Evolutionary conservation across 805 yeast species (phyloP).

Genomic region (Saturnispora gosingensis): DNA sequence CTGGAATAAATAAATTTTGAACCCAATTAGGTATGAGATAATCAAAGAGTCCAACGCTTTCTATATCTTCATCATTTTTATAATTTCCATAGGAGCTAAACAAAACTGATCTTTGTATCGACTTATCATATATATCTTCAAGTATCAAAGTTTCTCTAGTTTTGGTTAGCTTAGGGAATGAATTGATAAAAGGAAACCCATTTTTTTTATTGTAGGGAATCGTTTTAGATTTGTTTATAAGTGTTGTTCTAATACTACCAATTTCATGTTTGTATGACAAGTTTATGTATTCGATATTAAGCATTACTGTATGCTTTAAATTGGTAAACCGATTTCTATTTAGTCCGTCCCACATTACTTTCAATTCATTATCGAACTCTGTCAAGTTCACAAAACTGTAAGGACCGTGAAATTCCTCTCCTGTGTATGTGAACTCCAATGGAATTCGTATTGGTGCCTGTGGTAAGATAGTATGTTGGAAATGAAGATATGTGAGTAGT

Average conservation of each 20-base stretch:
- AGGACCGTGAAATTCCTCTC: slow-evolving; percentile 6
- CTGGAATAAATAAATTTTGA: slow-evolving; percentile 8
- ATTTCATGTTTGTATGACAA: slow-evolving; percentile 4
- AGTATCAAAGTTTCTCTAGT: not conserved
- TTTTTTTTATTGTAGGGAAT: not conserved
- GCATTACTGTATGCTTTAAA: slow-evolving; percentile 10
- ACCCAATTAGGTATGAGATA: slow-evolving; percentile 11
- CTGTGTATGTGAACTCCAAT: slow-evolving; percentile 10
- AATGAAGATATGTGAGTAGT: slow-evolving; percentile 9
- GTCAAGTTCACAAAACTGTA: slow-evolving; percentile 8
- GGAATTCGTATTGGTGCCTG: slow-evolving; percentile 6
- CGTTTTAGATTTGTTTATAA: not conserved
- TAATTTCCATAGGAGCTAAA: not conserved
- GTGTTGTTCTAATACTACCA: slow-evolving; percentile 8
- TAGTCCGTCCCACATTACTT: slow-evolving; percentile 8
- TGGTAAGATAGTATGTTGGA: slow-evolving; percentile 10
- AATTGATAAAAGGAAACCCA: slow-evolving; percentile 1
- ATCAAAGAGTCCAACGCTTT: slow-evolving; percentile 5
- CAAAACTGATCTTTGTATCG: not conserved
- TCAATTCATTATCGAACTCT: not conserved
- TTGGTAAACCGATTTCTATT: slow-evolving; percentile 10
- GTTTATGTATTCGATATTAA: slow-evolving; percentile 11
- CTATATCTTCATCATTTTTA: not conserved
- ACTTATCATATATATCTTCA: not conserved
- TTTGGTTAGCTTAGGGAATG: not conserved